These are phyloP conservation scores for Fusarium torreyae DNA, from an alignment of 2,329 filamentous ascomycete species.

Conservation along the genomic window DNA sequence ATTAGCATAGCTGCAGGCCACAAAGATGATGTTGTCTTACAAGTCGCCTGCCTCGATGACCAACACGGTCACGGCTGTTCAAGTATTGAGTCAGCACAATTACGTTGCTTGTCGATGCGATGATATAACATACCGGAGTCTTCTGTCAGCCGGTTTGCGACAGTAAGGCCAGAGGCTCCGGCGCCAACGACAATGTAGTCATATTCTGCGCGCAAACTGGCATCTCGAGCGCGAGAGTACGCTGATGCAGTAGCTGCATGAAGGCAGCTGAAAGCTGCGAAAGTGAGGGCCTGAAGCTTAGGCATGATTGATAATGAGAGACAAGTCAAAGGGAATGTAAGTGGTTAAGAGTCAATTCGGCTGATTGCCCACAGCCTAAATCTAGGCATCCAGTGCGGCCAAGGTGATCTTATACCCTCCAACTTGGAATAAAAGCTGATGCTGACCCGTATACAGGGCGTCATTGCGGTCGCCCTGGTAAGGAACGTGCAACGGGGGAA, in stretches of 20 bases:
- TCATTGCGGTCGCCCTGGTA: not conserved
- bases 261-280: constrained; percentile 14
- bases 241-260: constrained; percentile 5
- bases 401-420: constrained; percentile 12
- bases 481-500: not conserved
- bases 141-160: constrained; percentile 43
- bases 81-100: not conserved
- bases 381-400: not conserved
- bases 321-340: not conserved
- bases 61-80: constrained; percentile 34
- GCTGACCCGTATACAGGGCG: not conserved
- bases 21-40: constrained; percentile 3
- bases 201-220: constrained; percentile 23
- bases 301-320: constrained; percentile 10
- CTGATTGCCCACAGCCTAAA: not conserved
- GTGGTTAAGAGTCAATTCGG: not conserved
- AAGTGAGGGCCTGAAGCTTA: not conserved
- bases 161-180: constrained; percentile 41
- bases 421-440: not conserved
- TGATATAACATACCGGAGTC: constrained; percentile 28
- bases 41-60: constrained; percentile 46
- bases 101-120: not conserved
- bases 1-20: not conserved
- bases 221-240: not conserved
- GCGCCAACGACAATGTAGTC: constrained; percentile 43